Conservation (phyloP, 2,329 filamentous ascomycete genomes). For the Pestalotiopsis sp. region DNA sequence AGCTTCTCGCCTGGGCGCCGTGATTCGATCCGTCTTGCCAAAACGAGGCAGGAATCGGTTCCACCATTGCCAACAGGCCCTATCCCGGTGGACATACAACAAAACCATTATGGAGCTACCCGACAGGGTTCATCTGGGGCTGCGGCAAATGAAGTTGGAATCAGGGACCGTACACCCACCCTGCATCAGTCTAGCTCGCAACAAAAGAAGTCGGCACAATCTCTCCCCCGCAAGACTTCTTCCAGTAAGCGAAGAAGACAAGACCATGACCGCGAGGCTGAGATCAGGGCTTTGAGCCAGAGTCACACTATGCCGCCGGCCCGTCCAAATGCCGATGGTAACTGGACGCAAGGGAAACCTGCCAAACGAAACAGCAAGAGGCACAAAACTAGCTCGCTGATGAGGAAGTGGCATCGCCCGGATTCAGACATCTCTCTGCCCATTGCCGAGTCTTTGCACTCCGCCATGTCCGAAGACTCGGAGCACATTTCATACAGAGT, state of each 20-base stretch:
- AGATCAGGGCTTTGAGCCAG: constrained; percentile 83
- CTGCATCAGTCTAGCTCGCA: constrained; percentile 54
- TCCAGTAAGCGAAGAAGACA: constrained; percentile 78
- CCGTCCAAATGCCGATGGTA: constrained; percentile 61
- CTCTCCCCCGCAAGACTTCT: constrained; percentile 63
- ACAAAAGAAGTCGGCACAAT: constrained; percentile 62
- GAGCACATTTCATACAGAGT: constrained; percentile 80
- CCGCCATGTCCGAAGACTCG: constrained; percentile 73
- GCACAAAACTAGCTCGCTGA: constrained; percentile 53
- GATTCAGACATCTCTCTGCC: constrained; percentile 77
- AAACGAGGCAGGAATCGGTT: constrained; percentile 28
- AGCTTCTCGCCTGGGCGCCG: constrained; percentile 65
- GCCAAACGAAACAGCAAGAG: constrained; percentile 68
- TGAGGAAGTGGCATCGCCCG: constrained; percentile 60
- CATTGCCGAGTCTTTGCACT: constrained; percentile 72
- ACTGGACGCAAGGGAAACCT: constrained; percentile 61
- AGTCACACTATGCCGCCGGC: constrained; percentile 55
- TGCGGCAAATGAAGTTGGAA: constrained; percentile 22
- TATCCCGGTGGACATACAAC: constrained; percentile 17
- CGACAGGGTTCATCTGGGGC: constrained; percentile 14
- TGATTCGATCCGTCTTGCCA: constrained; percentile 52
- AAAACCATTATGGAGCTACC: constrained; percentile 14
- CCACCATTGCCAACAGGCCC: constrained; percentile 24
- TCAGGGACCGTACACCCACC: constrained; percentile 49
- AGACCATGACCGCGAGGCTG: constrained; percentile 79